Conservation (phyloP, 441 rosid species). For the Biscutella laevigata region DNA sequence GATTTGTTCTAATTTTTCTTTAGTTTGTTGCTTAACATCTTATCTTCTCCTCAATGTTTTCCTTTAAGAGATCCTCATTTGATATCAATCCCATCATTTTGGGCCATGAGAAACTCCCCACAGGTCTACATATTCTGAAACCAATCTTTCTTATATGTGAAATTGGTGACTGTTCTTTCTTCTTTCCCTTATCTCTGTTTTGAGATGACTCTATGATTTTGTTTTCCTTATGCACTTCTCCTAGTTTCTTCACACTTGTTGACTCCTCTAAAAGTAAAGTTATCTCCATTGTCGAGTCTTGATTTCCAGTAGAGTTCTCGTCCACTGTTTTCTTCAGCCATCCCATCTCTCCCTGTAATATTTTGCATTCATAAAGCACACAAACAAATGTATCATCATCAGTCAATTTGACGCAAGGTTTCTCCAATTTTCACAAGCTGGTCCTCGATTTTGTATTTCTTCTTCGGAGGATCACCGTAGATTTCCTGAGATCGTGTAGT, state of each 20-base stretch:
- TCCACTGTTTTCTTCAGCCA: slow-evolving; percentile 34
- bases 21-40: too few species aligned
- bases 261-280: too few species aligned
- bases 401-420: slow-evolving; percentile 41
- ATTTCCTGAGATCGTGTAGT: slow-evolving; percentile 38
- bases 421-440: slow-evolving; percentile 46
- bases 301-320: slow-evolving; percentile 32
- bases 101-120: slow-evolving; percentile 73
- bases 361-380: slow-evolving; percentile 4
- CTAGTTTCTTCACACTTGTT: too few species aligned
- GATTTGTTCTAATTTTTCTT: too few species aligned
- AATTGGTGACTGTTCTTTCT: slow-evolving; percentile 27
- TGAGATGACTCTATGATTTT: too few species aligned
- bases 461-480: slow-evolving; percentile 44
- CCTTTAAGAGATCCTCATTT: too few species aligned
- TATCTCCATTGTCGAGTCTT: too few species aligned
- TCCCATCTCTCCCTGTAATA: slow-evolving; percentile 49
- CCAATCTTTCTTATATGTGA: slow-evolving; percentile 56
- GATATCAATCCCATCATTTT: too few species aligned
- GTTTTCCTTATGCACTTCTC: too few species aligned
- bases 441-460: slow-evolving; percentile 51
- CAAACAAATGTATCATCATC: too few species aligned
- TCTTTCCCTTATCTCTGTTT: slow-evolving; percentile 4
- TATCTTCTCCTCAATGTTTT: too few species aligned
- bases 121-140: too few species aligned